Conservation (phyloP, 257 asterid genomes). For the Forsythia suspensa region DNA sequence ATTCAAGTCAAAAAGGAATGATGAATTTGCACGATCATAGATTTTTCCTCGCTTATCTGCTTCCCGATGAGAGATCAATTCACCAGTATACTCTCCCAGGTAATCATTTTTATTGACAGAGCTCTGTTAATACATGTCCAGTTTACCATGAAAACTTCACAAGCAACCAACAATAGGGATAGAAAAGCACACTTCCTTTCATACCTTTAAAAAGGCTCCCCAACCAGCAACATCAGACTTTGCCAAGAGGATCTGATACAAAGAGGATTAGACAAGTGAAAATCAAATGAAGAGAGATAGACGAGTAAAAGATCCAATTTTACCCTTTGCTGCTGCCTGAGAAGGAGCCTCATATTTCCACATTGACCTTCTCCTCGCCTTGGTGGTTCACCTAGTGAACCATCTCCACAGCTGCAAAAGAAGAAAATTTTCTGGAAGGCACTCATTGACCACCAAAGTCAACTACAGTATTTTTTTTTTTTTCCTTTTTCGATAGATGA, state of each 20-base stretch:
- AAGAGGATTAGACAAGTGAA: not conserved
- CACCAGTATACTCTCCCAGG: slow-evolving; percentile 98
- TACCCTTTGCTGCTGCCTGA: slow-evolving; percentile 93
- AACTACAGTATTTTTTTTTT: not conserved
- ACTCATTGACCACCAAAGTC: not conserved
- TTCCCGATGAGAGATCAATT: slow-evolving; percentile 87
- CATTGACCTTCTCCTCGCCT: slow-evolving; percentile 90
- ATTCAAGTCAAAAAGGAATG: slow-evolving; percentile 91
- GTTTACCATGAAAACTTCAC: not conserved
- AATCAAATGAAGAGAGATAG: slow-evolving; percentile 7
- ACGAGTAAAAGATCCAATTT: slow-evolving; percentile 21
- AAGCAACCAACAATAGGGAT: slow-evolving; percentile 1
- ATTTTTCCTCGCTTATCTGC: slow-evolving; percentile 98
- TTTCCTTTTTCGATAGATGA: not conserved
- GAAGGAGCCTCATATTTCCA: slow-evolving; percentile 92
- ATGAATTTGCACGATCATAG: slow-evolving; percentile 89
- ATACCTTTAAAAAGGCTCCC: slow-evolving; percentile 97
- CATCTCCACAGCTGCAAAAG: slow-evolving; percentile 81
- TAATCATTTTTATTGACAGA: slow-evolving; percentile 87
- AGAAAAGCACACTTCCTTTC: slow-evolving; percentile 5
- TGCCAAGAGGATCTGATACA: slow-evolving; percentile 66
- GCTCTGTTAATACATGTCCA: slow-evolving; percentile 47
- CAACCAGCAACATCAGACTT: slow-evolving; percentile 94
- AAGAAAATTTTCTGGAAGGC: slow-evolving; percentile 1
- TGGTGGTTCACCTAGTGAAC: slow-evolving; percentile 74